Evolutionary conservation across 2,329 filamentous ascomycete genomes (phyloP).

Genomic region (Trichoderma atroviride): DNA sequence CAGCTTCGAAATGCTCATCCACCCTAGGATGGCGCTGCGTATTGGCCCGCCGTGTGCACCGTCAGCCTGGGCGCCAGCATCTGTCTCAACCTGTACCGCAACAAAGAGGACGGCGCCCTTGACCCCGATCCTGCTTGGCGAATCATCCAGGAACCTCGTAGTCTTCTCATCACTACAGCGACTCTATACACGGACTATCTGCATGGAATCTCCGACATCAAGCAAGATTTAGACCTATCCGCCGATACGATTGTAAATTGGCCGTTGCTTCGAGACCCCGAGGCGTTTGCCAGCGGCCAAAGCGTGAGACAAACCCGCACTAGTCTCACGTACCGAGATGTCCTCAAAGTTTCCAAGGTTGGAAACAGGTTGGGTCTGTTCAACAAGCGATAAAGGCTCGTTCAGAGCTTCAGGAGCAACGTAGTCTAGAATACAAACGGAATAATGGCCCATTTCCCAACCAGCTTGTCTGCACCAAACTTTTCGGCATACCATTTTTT

Average conservation of each 20-base stretch:
- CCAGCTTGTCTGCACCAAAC: slow-evolving; percentile 69
- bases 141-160: slow-evolving; percentile 82
- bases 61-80: slow-evolving; percentile 79
- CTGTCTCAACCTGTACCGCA: slow-evolving; percentile 75
- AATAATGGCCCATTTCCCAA: slow-evolving; percentile 73
- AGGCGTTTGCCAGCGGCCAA: slow-evolving; percentile 52
- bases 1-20: slow-evolving; percentile 39
- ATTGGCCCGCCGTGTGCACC: slow-evolving; percentile 86
- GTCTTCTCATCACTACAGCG: slow-evolving; percentile 72
- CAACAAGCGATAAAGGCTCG: slow-evolving; percentile 40
- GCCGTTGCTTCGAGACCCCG: slow-evolving; percentile 60
- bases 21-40: slow-evolving; percentile 74
- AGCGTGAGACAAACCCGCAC: slow-evolving; percentile 64
- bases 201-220: slow-evolving; percentile 71
- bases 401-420: slow-evolving; percentile 6
- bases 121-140: slow-evolving; percentile 54
- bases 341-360: slow-evolving; percentile 76
- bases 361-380: slow-evolving; percentile 66
- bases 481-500: slow-evolving; percentile 76
- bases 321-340: slow-evolving; percentile 83
- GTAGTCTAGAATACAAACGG: slow-evolving; percentile 62
- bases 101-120: slow-evolving; percentile 62
- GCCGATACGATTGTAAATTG: slow-evolving; percentile 71
- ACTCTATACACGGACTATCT: slow-evolving; percentile 70
- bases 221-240: slow-evolving; percentile 67